Conservation (phyloP, 2,329 filamentous ascomycete species). For the Mycosphaerelloides madeirae region DNA sequence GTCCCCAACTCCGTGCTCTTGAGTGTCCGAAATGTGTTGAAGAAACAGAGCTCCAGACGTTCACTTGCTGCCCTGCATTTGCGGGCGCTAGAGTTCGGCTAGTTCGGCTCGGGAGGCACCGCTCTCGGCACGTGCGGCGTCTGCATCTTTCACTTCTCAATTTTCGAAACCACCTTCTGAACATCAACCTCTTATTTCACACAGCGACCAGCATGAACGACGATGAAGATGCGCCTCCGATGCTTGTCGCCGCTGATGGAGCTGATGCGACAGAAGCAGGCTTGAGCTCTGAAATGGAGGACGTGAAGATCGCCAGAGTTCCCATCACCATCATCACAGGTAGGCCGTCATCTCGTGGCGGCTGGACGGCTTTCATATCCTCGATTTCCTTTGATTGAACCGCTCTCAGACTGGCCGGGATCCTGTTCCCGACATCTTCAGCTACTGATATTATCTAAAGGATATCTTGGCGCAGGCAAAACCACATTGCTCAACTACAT, state of each 20-base stretch:
- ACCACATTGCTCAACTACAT: slow-evolving; percentile 96
- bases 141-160: too few relatives aligned
- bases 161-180: neutral
- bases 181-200: neutral
- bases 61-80: too few relatives aligned
- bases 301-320: slow-evolving; percentile 58
- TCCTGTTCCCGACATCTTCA: too few relatives aligned
- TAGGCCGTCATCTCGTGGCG: slow-evolving; percentile 30
- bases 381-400: neutral
- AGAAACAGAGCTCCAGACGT: too few relatives aligned
- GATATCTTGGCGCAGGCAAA: slow-evolving; percentile 92
- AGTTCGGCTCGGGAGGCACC: neutral
- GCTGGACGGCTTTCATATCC: too few relatives aligned
- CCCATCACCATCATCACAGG: slow-evolving; percentile 83
- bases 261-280: slow-evolving; percentile 21
- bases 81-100: neutral
- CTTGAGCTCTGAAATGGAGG: slow-evolving; percentile 41
- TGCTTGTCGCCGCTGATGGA: slow-evolving; percentile 54
- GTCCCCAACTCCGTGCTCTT: too few relatives aligned
- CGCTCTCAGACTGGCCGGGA: too few relatives aligned
- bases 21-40: too few relatives aligned
- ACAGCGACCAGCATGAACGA: slow-evolving; percentile 49
- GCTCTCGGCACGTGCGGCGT: too few relatives aligned
- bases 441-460: slow-evolving; percentile 40
- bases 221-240: slow-evolving; percentile 59